Evolutionary conservation across 2,329 filamentous ascomycete species (phyloP), one percentile per base, ranked within the genome.

Genomic region (Aspergillus ibericus): DNA sequence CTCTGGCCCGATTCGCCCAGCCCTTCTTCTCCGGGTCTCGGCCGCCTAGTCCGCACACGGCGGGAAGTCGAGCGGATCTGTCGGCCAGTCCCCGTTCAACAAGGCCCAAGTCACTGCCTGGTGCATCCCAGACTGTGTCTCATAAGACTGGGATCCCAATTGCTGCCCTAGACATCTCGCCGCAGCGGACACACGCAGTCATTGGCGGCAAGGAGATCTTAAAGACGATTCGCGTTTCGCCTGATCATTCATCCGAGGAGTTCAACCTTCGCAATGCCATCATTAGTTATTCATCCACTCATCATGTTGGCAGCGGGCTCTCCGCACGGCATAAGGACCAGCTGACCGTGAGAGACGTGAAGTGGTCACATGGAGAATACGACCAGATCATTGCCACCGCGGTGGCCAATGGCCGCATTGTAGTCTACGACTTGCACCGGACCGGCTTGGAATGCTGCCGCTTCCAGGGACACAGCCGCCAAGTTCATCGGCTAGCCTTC

Each of bases 131-230:
- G 67, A 83, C 85, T 64, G 79, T 85, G 58, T 83, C 81, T 67
- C 84, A 88, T 72, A 83, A 82, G 66, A 88, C 86, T n/a, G 85
- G 85, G 47, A 81, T 88, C 54, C 82, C 85, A 61, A 87, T 88
- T 66, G 76, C 82, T 44, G 83, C 86, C 36, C 77, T 88, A 53
- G 85, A 88, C 71, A 83, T 87, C 72, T 88, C 87, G 60, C 83
- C 85, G 40, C 79, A 82, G 56, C 79, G 82, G 58, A 87, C 84
- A 59, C 85, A 87, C 77, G 86, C 85, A 54, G 79, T 88, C 55
- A 80, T 88, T 63, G 86, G 84, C 42, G 86, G 86, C 53, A 84
- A 84, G 63, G 85, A 88, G 64, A 87, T 88, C 57, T 81, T 88
- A 66, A 87, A 87, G 72, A 88, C 85, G 2, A 81, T 88, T 61